These are phyloP conservation scores for Botrytis galanthina DNA, from an alignment of 2,329 filamentous ascomycete species.

Conservation along the genomic window DNA sequence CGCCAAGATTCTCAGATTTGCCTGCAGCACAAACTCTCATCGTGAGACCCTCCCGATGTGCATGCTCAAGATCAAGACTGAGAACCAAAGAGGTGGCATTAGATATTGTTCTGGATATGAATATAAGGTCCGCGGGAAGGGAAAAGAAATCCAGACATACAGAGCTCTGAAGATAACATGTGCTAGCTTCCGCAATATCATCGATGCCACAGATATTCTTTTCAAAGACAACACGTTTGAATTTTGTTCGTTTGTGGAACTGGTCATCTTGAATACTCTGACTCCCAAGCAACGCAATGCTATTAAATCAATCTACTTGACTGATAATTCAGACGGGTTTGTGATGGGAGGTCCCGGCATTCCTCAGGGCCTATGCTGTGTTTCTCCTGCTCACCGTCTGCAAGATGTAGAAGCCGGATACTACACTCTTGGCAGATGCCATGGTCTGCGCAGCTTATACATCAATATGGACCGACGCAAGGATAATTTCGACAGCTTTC, in stretches of 20 bases:
- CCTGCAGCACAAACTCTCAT: too few relatives aligned
- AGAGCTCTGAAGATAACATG: too few relatives aligned
- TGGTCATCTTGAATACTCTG: not conserved
- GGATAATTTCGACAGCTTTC: not conserved
- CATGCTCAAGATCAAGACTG: too few relatives aligned
- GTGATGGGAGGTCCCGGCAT: too few relatives aligned
- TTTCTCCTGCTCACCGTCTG: too few relatives aligned
- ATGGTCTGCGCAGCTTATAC: not conserved
- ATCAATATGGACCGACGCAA: not conserved
- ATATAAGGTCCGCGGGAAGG: too few relatives aligned
- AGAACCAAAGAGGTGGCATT: too few relatives aligned
- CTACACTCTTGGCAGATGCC: not conserved
- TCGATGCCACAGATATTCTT: not conserved
- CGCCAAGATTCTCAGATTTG: too few relatives aligned
- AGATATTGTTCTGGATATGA: too few relatives aligned
- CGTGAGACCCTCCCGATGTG: too few relatives aligned
- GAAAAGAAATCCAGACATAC: too few relatives aligned
- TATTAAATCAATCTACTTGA: not conserved
- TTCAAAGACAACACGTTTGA: not conserved
- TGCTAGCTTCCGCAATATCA: too few relatives aligned
- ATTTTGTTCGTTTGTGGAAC: not conserved
- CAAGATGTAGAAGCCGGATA: not conserved
- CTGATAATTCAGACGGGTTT: not conserved
- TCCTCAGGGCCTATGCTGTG: fast-evolving
- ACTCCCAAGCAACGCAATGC: not conserved